These are phyloP conservation scores for Ilyonectria sp. DNA, from an alignment of 2,329 filamentous ascomycete genomes.

Conservation along the genomic window DNA sequence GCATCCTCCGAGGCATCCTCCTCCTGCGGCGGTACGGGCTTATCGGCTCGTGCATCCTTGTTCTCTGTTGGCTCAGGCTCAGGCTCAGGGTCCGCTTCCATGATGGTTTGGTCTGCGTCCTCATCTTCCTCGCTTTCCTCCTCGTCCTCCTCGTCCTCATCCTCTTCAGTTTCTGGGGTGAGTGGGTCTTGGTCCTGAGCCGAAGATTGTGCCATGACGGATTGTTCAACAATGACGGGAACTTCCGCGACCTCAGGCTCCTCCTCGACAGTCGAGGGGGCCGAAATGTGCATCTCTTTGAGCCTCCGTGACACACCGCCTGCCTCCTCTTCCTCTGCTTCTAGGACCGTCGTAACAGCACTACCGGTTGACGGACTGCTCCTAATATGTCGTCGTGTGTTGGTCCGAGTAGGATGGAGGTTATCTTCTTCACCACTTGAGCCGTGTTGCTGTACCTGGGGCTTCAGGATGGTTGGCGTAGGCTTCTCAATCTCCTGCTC, in stretches of 20 bases:
- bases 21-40: constrained; percentile 27
- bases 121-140: constrained; percentile 21
- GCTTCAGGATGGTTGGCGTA: constrained; percentile 56
- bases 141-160: constrained; percentile 25
- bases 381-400: constrained; percentile 85
- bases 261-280: constrained; percentile 72
- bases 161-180: constrained; percentile 20
- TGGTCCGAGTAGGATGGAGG: constrained; percentile 72
- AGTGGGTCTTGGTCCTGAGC: constrained; percentile 16
- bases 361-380: constrained; percentile 86
- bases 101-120: constrained; percentile 47
- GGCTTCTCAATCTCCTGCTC: constrained; percentile 60
- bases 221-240: constrained; percentile 59
- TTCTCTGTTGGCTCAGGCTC: constrained; percentile 39
- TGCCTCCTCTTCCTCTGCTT: constrained; percentile 83
- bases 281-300: constrained; percentile 62
- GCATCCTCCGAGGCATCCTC: constrained; percentile 35
- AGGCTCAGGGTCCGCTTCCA: constrained; percentile 43
- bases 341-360: constrained; percentile 84
- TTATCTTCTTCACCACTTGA: constrained; percentile 62
- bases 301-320: constrained; percentile 63
- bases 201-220: constrained; percentile 42
- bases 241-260: constrained; percentile 59
- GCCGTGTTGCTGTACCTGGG: constrained; percentile 49
- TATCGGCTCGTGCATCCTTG: constrained; percentile 19